These are phyloP conservation scores for Auricularia cornea DNA, from an alignment of 768 basidiomycete species.

Conservation along the genomic window DNA sequence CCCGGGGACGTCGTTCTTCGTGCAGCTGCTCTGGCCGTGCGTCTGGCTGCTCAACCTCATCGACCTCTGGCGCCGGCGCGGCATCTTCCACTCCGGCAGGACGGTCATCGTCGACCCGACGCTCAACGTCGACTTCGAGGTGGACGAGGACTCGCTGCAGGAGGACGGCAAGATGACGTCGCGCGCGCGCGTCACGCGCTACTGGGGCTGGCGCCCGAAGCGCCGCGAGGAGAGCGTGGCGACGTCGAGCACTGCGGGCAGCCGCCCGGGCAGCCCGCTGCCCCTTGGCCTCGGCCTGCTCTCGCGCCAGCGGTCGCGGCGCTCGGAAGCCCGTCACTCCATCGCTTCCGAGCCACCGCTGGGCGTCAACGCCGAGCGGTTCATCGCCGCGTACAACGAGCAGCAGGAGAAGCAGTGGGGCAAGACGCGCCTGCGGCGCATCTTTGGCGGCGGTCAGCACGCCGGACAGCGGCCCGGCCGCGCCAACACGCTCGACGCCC, in stretches of 20 bases:
- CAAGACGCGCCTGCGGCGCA: not conserved
- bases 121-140: not conserved
- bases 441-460: not conserved
- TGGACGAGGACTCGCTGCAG: not conserved
- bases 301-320: not conserved
- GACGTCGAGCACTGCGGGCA: not conserved
- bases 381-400: not conserved
- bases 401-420: not conserved
- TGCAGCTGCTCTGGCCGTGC: conserved; percentile 1
- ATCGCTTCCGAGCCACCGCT: not conserved
- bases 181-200: not conserved
- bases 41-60: not conserved
- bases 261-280: not conserved
- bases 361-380: not conserved
- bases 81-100: not conserved
- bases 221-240: not conserved
- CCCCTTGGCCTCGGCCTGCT: not conserved
- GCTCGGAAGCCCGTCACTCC: not conserved
- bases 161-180: not conserved
- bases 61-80: not conserved
- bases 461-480: not conserved
- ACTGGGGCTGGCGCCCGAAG: not conserved
- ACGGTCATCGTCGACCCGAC: not conserved
- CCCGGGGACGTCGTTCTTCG: not conserved
- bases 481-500: not conserved